A percentile compares a stretch with the other conserved stretches of the same genome.
These are phyloP conservation scores for Tulasnella sp. DNA, from an alignment of 768 basidiomycete genomes.

Conservation along the genomic window DNA sequence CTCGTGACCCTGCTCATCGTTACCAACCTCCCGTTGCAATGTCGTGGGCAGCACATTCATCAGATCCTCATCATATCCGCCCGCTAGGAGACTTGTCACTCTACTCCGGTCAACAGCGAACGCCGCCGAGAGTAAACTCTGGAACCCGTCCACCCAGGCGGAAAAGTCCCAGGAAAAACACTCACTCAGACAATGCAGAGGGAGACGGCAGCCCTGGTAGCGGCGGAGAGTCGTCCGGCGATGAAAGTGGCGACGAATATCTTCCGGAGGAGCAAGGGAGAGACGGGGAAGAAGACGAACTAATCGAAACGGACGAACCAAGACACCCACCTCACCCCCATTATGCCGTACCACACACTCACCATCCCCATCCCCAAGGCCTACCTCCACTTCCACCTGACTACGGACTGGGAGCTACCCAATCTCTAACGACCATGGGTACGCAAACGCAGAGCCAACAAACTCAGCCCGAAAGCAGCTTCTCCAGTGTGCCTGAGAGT, in stretches of 20 bases:
- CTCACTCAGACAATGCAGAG: background rate
- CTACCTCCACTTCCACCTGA: constrained; percentile 9
- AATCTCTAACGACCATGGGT: background rate
- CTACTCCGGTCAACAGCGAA: background rate
- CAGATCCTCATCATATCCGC: background rate
- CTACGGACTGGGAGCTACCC: background rate
- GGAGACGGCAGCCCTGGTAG: background rate
- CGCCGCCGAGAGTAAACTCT: background rate
- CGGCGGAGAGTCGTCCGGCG: background rate
- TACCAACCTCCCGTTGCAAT: background rate
- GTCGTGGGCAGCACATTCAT: background rate
- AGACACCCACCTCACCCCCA: background rate
- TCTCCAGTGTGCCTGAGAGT: background rate
- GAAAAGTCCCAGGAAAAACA: background rate
- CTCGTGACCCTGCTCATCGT: background rate
- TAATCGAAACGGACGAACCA: background rate
- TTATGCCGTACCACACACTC: background rate
- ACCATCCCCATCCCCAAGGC: constrained; percentile 8
- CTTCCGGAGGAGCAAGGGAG: background rate
- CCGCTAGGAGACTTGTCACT: background rate
- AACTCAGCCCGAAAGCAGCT: background rate
- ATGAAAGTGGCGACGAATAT: constrained; percentile 10
- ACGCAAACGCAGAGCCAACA: background rate
- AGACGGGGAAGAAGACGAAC: background rate
- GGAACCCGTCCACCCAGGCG: background rate